Evolutionary conservation across 352 stramenopile species (phyloP).

Genomic region (Phytophthora kernoviae): DNA sequence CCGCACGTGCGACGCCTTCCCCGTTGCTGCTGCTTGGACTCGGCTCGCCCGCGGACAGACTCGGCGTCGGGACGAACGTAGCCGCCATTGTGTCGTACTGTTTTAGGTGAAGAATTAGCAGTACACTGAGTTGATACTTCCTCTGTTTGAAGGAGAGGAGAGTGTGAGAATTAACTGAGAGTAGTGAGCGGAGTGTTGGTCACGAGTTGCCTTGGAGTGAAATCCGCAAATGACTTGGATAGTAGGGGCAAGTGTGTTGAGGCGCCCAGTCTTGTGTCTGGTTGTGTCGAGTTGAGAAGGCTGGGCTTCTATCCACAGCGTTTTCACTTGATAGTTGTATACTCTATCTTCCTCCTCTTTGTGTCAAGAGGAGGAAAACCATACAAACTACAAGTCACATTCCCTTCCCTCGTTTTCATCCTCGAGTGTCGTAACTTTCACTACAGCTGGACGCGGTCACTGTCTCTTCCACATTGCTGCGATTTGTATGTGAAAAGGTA

Average conservation of each 20-base stretch:
- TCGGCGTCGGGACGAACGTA: conserved; percentile 32
- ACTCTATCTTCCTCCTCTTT: no score
- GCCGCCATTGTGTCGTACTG: conserved; percentile 15
- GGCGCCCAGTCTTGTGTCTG: not conserved
- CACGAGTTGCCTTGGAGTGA: conserved; percentile 20
- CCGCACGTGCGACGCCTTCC: conserved; percentile 15
- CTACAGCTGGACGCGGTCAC: conserved; percentile 2
- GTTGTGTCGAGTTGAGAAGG: not conserved
- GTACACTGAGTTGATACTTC: conserved; percentile 8
- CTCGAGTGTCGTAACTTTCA: conserved; percentile 35
- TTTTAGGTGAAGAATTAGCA: not conserved
- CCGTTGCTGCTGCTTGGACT: conserved; percentile 33
- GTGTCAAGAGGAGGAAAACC: not conserved
- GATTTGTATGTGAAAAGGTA: conserved; percentile 44
- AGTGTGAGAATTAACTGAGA: conserved; percentile 5
- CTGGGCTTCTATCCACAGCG: not conserved
- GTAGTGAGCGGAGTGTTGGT: conserved; percentile 17
- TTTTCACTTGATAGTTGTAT: no score
- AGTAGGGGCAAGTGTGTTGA: no score
- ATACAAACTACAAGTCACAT: conserved; percentile 30
- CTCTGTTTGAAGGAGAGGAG: conserved; percentile 2
- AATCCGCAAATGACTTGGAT: conserved; percentile 43
- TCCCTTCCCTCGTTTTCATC: conserved; percentile 30
- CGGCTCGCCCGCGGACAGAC: conserved; percentile 16
- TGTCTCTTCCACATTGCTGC: conserved; percentile 35